These are phyloP conservation scores for Neonectria neomacrospora DNA, from an alignment of 2,329 filamentous ascomycete genomes.

Conservation along the genomic window DNA sequence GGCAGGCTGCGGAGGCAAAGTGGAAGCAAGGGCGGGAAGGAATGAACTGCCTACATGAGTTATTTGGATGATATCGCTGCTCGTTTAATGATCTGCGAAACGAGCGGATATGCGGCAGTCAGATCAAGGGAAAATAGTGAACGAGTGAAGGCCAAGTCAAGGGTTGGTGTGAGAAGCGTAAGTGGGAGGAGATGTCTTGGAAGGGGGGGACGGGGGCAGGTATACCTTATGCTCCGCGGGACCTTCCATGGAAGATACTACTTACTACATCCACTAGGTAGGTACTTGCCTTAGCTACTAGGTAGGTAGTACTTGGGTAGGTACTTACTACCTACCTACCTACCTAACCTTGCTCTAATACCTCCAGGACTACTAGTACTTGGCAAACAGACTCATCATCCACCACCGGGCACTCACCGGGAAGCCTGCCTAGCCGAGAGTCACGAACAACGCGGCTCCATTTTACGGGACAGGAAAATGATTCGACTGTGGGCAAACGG, in stretches of 20 bases:
- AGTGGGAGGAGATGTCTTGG: neutral
- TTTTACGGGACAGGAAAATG: slow-evolving; percentile 18
- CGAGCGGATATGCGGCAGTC: neutral
- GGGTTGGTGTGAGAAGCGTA: neutral
- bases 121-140: neutral
- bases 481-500: slow-evolving; percentile 36
- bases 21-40: neutral
- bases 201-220: neutral
- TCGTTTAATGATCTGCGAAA: neutral
- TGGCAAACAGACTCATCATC: neutral
- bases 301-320: too few relatives aligned
- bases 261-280: too few relatives aligned
- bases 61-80: neutral
- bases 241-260: too few relatives aligned
- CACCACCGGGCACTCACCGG: neutral
- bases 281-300: too few relatives aligned
- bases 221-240: slow-evolving; percentile 2
- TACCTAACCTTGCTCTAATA: neutral
- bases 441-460: neutral
- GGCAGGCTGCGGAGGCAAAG: neutral
- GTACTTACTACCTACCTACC: neutral
- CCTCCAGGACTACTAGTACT: neutral
- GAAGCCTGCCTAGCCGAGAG: slow-evolving; percentile 4
- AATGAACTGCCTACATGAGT: neutral
- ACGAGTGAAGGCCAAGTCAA: slow-evolving; percentile 2